Conservation (phyloP, 495 filamentous ascomycete species). For the Chlorociboria aeruginascens region DNA sequence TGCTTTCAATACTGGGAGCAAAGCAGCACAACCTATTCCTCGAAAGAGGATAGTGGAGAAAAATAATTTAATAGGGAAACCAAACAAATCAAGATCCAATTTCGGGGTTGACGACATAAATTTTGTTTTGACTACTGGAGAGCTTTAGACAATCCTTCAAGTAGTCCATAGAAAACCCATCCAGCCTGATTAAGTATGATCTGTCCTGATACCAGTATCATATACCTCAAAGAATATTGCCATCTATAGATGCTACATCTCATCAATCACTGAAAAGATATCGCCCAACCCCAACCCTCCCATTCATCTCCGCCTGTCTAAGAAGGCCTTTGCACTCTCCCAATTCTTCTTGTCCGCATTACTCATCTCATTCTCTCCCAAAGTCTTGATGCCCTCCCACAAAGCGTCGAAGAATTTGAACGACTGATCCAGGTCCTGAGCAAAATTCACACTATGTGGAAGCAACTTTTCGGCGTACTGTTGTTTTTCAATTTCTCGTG, state of each 20-base stretch:
- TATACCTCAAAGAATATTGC: background rate
- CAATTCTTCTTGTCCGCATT: slow-evolving; percentile 44
- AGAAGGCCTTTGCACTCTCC: slow-evolving; percentile 54
- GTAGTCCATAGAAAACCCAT: background rate
- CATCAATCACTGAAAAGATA: background rate
- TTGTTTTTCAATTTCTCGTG: slow-evolving; percentile 40
- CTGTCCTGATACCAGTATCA: background rate
- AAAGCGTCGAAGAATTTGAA: slow-evolving; percentile 79
- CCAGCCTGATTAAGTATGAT: background rate
- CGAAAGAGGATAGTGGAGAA: no score
- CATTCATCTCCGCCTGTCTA: slow-evolving; percentile 36
- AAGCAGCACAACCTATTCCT: no score
- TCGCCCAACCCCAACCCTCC: slow-evolving; percentile 13
- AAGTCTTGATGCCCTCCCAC: slow-evolving; percentile 53
- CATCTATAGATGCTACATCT: background rate
- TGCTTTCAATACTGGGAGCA: no score
- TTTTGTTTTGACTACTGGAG: background rate
- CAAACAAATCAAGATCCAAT: no score
- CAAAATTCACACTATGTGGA: slow-evolving; percentile 62
- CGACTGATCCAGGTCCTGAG: slow-evolving; percentile 63
- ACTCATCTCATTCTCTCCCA: slow-evolving; percentile 44
- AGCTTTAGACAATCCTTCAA: background rate
- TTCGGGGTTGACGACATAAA: slow-evolving; percentile 1
- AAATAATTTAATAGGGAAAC: no score
- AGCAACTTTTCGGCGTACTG: slow-evolving; percentile 53